Evolutionary conservation across 2,329 filamentous ascomycete species (phyloP).

Genomic region (Pezicula carpinea): DNA sequence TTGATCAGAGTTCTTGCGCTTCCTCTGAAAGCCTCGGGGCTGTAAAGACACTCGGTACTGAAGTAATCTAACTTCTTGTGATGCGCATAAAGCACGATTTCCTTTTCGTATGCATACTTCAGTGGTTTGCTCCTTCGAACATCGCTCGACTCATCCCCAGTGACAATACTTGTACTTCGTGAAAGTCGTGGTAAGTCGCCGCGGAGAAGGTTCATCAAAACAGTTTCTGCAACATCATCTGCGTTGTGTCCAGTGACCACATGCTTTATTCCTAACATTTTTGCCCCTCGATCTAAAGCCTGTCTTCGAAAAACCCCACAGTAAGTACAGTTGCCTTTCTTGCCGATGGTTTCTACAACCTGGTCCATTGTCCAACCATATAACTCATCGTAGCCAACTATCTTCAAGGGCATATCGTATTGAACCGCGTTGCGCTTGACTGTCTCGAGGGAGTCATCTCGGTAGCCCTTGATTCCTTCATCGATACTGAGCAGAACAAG

Average conservation of each 20-base stretch:
- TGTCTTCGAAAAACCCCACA: conserved; percentile 95
- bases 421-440: conserved; percentile 91
- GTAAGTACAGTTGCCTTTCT: conserved; percentile 98
- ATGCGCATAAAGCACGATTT: conserved; percentile 96
- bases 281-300: conserved; percentile 87
- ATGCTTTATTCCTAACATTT: conserved; percentile 80
- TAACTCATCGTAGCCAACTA: conserved; percentile 87
- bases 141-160: conserved; percentile 69
- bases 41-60: conserved; percentile 97
- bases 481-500: conserved; percentile 88
- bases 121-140: conserved; percentile 95
- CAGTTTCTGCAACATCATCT: conserved; percentile 94
- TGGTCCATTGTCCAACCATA: conserved; percentile 99
- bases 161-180: conserved; percentile 86
- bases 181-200: conserved; percentile 86
- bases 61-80: conserved; percentile 98
- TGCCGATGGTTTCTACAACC: conserved; percentile 91
- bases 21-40: conserved; percentile 91
- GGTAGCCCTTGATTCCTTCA: conserved; percentile 94
- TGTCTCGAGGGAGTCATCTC: conserved; percentile 93
- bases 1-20: conserved; percentile 91
- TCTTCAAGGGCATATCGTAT: conserved; percentile 86
- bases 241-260: conserved; percentile 98
- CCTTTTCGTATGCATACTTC: conserved; percentile 98
- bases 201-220: conserved; percentile 92